These are phyloP conservation scores for Daldinia bambusicola DNA, from an alignment of 495 filamentous ascomycete genomes.

Conservation along the genomic window DNA sequence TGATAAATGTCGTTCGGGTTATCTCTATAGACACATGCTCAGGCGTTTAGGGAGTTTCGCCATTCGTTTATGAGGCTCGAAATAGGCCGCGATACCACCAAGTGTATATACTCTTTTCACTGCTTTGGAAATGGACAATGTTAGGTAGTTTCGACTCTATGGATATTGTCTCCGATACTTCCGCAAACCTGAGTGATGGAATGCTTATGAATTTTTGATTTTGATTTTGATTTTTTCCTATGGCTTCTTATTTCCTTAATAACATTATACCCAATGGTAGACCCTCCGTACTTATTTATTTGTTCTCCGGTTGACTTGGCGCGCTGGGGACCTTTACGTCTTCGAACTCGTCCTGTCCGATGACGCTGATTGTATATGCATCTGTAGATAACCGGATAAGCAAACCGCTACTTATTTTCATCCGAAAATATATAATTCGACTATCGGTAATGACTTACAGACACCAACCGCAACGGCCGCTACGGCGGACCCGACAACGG, in stretches of 20 bases:
- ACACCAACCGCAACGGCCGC: conserved; percentile 77
- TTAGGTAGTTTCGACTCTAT: conserved; percentile 17
- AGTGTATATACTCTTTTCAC: conserved; percentile 30
- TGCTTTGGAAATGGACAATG: conserved; percentile 11
- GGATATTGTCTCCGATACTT: not conserved
- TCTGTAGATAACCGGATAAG: conserved; percentile 63
- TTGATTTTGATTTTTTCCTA: not conserved
- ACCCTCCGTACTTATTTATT: conserved; percentile 43
- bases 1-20: conserved; percentile 29
- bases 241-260: not conserved
- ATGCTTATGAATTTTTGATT: not conserved
- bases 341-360: conserved; percentile 97
- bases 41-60: conserved; percentile 39
- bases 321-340: conserved; percentile 87
- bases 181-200: not conserved
- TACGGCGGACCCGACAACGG: conserved; percentile 75
- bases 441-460: conserved; percentile 67
- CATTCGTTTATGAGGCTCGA: conserved; percentile 28
- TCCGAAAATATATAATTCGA: not conserved
- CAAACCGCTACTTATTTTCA: not conserved
- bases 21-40: conserved; percentile 38
- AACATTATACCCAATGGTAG: not conserved
- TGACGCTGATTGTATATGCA: conserved; percentile 83
- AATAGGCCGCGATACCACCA: conserved; percentile 43
- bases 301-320: conserved; percentile 60